Evolutionary conservation across 2,329 filamentous ascomycete genomes (phyloP), one percentile per base, ranked within the genome.

Genomic region (Pseudogymnoascus sp.): DNA sequence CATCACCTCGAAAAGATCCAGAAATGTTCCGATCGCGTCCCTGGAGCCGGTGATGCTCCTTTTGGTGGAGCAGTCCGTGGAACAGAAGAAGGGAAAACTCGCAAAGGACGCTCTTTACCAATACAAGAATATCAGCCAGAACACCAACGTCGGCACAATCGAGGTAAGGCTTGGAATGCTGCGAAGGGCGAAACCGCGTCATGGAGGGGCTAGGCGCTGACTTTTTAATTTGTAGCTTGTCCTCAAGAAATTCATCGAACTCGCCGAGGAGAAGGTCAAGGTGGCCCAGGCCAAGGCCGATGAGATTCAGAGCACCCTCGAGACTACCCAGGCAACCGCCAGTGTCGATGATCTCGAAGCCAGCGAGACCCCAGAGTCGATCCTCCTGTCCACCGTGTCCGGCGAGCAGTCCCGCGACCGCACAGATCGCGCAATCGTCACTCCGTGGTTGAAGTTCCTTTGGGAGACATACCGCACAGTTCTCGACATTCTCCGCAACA

Each of bases 381-480:
- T 99, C 73, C 87, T 99, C 65, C 87, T 99, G 55, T 95, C 94
- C 66, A 99, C 94, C 61, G 94, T 99, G 65, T 99, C 94, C 39
- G 94, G 94, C 67, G 94, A 99, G 80, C 93, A 97, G 78, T 96
- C 93, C 64, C 88, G 90, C 74, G 94, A 99, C 78, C 90, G 94
- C 69, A 99, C 94, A 70, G 94, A 99, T 80, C 88, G 94, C 71
- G 94, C 94, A 73, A 95, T 99, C 71, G 94, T 99, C 64, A 99
- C 94, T 29, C 94, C 94, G 64, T 99, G 94, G 94, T 85, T 99
- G 72, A 99, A 99, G 81, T 99, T 99, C 74, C 82, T 99, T 66
- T 99, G 94, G 94, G 94, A 99, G 82, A 96, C 94, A 13, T 99
- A 99, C 81, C 89, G 94, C 65, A 99, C 94, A 37, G 94, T 99